Base-by-base conservation (phyloP, 148 eudicot species). In the Nyssa sinensis region DNA sequence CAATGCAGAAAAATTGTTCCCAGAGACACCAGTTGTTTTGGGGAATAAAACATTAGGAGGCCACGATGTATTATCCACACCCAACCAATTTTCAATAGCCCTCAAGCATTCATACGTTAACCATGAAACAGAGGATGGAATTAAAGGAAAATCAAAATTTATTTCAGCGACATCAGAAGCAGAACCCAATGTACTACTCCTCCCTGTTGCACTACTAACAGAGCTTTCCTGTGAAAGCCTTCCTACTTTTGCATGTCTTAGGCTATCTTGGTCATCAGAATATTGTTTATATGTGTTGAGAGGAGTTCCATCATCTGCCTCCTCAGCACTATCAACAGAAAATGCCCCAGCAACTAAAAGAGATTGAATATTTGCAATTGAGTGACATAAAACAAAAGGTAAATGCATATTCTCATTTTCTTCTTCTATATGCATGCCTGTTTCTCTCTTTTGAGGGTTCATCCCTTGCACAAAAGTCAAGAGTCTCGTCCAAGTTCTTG, bases 381-480 rank as follows among this genome's bases (percentile, higher is more conserved):
- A 80, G 74, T 84, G 86, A 81, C 94, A 87, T 58, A 95, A 47
- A 62, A 84, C 70, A 74, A 95, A 95, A 64, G 97, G 99, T 74
- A 90, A 82, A 80, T 90, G 90, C 74, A 86, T 81, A 74, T 84
- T 77, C 7, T 93, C 98, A 72, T 82, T 86, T 70, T 93, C 97
- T 81, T 95, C 99, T 88, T 95, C 99, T 73, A 89, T 75, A 76
- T 95, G 98, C 64, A 87, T 85, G 70, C 91, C 88, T 37, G 87
- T 95, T 80, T 93, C 97, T 84, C 98, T 79, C 88, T 92, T 93
- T 79, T 78, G 91, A 75, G 97, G 89, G 71, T 87, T 86, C 91
- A 93, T 86, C 73, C 99, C 98, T 88, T 95, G 99, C 82, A 93
- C 83, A 79, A 84, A 88, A 73, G 90, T 81, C 89, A 95, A 71